phyloP scores from a whole-genome alignment of 2,329 filamentous ascomycete genomes.

The Coniochaeta sp. region DNA sequence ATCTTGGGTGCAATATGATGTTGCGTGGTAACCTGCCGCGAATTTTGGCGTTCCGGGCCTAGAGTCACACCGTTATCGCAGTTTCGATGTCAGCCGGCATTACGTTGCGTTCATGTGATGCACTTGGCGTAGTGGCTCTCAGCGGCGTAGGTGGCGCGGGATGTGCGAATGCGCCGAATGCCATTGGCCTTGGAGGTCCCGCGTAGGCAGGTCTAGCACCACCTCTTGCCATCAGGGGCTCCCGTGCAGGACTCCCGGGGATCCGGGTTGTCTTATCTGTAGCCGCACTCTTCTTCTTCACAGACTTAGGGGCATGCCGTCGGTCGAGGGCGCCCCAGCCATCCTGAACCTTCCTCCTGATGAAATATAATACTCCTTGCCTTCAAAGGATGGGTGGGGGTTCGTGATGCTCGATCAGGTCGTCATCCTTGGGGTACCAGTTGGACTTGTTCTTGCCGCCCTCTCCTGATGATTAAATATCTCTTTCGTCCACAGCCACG shows the following conservation, averaged over 20 bases:
- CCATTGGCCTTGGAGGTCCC: not conserved
- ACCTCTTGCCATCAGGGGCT: not conserved
- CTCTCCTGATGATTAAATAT: not conserved
- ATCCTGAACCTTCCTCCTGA: too few relatives aligned
- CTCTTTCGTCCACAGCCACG: conserved; percentile 49
- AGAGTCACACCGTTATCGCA: too few relatives aligned
- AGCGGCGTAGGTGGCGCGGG: not conserved
- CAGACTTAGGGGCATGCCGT: too few relatives aligned
- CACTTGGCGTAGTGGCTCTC: not conserved
- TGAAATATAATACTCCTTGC: too few relatives aligned
- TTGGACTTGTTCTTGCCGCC: not conserved
- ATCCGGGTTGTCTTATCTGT: not conserved
- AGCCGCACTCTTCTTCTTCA: too few relatives aligned
- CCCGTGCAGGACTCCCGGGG: too few relatives aligned
- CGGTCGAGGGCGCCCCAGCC: too few relatives aligned
- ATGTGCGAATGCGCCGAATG: not conserved
- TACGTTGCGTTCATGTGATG: too few relatives aligned
- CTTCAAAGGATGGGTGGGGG: not conserved
- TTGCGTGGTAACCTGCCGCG: too few relatives aligned
- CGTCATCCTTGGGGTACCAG: not conserved
- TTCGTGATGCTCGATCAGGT: not conserved
- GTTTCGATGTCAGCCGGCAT: too few relatives aligned
- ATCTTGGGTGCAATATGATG: too few relatives aligned
- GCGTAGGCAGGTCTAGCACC: not conserved
- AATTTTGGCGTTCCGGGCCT: too few relatives aligned